Conservation (phyloP, 1,284 basidiomycete species). For the Rhodotorula sp. region DNA sequence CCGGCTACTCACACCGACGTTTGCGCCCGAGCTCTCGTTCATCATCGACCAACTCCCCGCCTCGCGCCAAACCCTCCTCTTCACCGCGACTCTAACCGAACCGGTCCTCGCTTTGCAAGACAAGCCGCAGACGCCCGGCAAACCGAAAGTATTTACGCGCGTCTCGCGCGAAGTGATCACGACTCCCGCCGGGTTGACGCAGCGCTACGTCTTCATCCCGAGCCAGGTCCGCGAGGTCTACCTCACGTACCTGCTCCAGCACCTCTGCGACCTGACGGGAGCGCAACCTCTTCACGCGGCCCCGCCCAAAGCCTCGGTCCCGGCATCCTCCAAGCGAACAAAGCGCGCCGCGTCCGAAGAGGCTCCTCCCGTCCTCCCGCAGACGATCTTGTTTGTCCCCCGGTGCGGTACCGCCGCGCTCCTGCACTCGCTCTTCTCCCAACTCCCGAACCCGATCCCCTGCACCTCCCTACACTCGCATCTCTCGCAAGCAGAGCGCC, state of each 20-base stretch:
- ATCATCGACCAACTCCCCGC: conserved; percentile 77
- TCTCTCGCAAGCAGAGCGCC: conserved; percentile 82
- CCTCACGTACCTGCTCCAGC: conserved; percentile 82
- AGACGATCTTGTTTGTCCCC: conserved; percentile 92
- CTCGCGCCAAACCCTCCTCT: conserved; percentile 89
- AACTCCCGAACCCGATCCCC: conserved; percentile 70
- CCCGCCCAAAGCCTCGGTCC: background rate
- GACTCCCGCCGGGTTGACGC: conserved; percentile 78
- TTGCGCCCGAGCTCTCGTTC: conserved; percentile 79
- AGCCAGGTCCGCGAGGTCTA: conserved; percentile 93
- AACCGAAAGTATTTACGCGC: conserved; percentile 83
- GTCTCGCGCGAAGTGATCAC: conserved; percentile 73
- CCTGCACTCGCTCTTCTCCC: conserved; percentile 66
- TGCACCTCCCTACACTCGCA: conserved; percentile 90
- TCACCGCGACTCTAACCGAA: conserved; percentile 90
- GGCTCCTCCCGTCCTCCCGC: conserved; percentile 63
- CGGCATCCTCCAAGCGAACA: conserved; percentile 10
- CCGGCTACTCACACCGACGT: conserved; percentile 83
- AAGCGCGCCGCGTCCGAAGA: conserved; percentile 49
- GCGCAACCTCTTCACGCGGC: conserved; percentile 35
- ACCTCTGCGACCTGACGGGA: conserved; percentile 55
- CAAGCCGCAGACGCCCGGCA: conserved; percentile 73
- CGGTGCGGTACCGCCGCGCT: conserved; percentile 79
- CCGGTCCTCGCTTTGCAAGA: conserved; percentile 78
- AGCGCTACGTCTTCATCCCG: conserved; percentile 89